These are phyloP conservation scores for Nevesoporus exiguus DNA, from an alignment of 768 basidiomycete species.

Conservation along the genomic window DNA sequence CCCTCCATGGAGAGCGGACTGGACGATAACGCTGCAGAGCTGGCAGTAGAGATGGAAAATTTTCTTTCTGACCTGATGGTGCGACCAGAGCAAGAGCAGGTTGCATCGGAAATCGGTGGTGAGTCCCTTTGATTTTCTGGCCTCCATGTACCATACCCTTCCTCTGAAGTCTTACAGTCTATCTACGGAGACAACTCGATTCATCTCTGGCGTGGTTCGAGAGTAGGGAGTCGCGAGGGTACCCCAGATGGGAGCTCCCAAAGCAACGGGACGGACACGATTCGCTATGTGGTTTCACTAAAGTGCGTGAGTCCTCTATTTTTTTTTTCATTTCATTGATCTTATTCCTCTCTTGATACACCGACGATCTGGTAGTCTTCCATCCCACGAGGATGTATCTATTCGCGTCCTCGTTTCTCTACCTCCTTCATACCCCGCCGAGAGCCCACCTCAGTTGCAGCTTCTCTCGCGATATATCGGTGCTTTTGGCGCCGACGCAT, in stretches of 20 bases:
- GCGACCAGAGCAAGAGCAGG: conserved; percentile 39
- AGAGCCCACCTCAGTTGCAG: conserved; percentile 76
- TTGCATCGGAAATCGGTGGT: conserved; percentile 48
- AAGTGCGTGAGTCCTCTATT: conserved; percentile 45
- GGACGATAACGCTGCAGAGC: conserved; percentile 11
- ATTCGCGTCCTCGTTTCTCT: conserved; percentile 58
- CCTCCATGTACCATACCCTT: conserved; percentile 2
- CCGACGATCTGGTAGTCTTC: conserved; percentile 38
- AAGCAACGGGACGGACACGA: conserved; percentile 31
- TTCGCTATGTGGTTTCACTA: conserved; percentile 64
- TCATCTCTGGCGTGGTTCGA: conserved; percentile 50
- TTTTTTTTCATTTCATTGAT: neutral
- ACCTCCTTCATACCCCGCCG: conserved; percentile 57
- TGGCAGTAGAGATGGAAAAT: conserved; percentile 18
- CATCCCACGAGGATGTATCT: conserved; percentile 49
- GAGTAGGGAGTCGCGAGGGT: conserved; percentile 12
- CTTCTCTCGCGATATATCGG: conserved; percentile 83
- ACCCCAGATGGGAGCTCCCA: conserved; percentile 4
- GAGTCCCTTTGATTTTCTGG: conserved; percentile 13
- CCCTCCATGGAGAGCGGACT: conserved; percentile 17
- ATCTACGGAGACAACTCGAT: conserved; percentile 75
- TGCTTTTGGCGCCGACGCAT: conserved; percentile 68
- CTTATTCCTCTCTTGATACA: neutral
- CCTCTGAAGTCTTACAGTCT: conserved; percentile 58
- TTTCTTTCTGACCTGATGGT: conserved; percentile 31